Evolutionary conservation across 768 basidiomycete genomes (phyloP), one percentile per base, ranked within the genome.

Genomic region (Tulasnella sp.): DNA sequence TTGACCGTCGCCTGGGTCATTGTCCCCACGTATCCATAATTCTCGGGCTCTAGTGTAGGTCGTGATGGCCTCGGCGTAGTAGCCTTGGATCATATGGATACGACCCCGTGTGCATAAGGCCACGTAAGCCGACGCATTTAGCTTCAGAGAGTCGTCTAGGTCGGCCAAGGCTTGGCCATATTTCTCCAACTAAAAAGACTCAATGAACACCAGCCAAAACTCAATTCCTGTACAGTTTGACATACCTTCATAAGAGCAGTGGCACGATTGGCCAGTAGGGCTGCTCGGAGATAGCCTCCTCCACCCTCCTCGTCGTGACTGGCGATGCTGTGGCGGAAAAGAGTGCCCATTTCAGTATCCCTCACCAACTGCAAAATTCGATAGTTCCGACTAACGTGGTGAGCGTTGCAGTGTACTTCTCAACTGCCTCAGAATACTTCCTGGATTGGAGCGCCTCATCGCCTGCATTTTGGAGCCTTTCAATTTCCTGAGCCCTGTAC

Each of bases 101-200:
- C 91, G 82, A 9, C 88, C 91, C 32, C 88, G 84, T 5, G 90
- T 92, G 48, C 90, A 85, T 38, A 88, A 74, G 3, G 88, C 88
- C 72, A 93, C 93, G 78, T 85, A 92, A 5, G 86, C 84, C 43
- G 75, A 73, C 0, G 85, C 78, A 54, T 76, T 68, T 43, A 91
- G 76, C 3, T 66, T 60, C 15, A 94, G 78, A 7, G 87, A 88
- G 10, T 76, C 76, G 47, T 84, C 78, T 1, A 83, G 85, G 67
- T 92, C 89, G 32, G 68, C 70, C 24, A 92, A 76, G 0, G 91
- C 89, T 11, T 84, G 83, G 27, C 82, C 74, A 66, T 84, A 76
- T 50, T 74, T 74, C 56, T 82, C 76, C 34, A 88, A 74, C 86
- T 90, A 66, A 8, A 3, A 38, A n/a, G n/a, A 38, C 15, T 38